Evolutionary conservation across 768 basidiomycete genomes (phyloP).

Genomic region (Mrakia frigida): DNA sequence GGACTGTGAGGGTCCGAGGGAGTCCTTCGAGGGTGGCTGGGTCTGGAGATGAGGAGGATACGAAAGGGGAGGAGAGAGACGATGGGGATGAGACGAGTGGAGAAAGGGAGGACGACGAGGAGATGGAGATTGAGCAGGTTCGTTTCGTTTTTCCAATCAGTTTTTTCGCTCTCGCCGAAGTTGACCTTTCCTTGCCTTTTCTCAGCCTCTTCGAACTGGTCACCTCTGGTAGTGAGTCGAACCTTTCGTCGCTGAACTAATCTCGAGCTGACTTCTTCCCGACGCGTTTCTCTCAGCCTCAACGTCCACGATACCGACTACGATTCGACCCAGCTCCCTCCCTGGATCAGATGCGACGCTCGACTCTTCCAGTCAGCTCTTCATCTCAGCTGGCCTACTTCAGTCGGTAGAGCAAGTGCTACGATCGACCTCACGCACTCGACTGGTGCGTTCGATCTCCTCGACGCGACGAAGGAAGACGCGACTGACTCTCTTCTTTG

Average conservation of each 20-base stretch:
- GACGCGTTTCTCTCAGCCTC: slow-evolving; percentile 8
- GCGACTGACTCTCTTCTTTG: not conserved
- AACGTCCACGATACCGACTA: slow-evolving; percentile 6
- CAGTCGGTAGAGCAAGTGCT: not conserved
- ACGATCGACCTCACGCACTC: slow-evolving; percentile 4
- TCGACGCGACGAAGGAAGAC: not conserved
- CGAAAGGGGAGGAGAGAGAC: not conserved
- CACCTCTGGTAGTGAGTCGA: slow-evolving; percentile 7
- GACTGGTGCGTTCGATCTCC: not conserved
- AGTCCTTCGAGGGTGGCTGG: not conserved
- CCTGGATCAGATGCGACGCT: slow-evolving; percentile 14
- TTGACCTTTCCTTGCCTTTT: not conserved
- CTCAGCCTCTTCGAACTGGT: slow-evolving; percentile 10
- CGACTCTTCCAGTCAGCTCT: slow-evolving; percentile 6
- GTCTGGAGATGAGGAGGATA: not conserved
- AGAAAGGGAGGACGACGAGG: not conserved
- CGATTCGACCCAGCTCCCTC: not conserved
- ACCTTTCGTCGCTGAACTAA: too few relatives aligned
- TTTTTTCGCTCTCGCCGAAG: not conserved
- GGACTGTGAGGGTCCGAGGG: not conserved
- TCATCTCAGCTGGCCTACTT: slow-evolving; percentile 16
- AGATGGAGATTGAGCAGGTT: not conserved
- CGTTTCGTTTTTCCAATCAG: not conserved
- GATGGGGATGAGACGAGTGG: not conserved
- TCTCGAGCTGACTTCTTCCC: not conserved